phyloP scores from a whole-genome alignment of 139 green algal species.

The Pseudopediastrum boryanum region DNA sequence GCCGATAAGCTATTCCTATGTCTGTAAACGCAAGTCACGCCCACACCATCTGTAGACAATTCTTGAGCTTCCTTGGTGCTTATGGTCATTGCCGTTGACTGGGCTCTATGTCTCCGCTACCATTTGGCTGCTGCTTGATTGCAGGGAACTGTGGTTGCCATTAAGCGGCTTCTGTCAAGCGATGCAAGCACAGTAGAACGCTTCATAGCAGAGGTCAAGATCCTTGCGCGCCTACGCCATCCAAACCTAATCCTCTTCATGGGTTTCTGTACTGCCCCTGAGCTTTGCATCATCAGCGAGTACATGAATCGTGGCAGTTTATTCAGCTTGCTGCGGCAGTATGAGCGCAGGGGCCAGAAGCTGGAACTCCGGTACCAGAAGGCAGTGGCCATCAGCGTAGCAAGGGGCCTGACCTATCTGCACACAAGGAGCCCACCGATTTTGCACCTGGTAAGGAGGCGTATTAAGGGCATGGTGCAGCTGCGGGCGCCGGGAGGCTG shows the following conservation, averaged over 20 bases:
- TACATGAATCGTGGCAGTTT: slow-evolving; percentile 58
- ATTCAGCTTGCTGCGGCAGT: slow-evolving; percentile 53
- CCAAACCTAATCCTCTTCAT: slow-evolving; percentile 78
- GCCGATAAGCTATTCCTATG: too few relatives aligned
- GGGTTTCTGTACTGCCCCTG: slow-evolving; percentile 48
- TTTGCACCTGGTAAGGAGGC: slow-evolving; percentile 67
- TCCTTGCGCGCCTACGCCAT: slow-evolving; percentile 60
- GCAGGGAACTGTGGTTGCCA: slow-evolving; percentile 67
- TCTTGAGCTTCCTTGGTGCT: too few relatives aligned
- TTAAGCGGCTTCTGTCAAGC: slow-evolving; percentile 67
- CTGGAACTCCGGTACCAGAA: slow-evolving; percentile 46
- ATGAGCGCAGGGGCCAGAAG: not conserved
- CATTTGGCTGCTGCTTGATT: not conserved
- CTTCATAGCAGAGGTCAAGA: slow-evolving; percentile 55
- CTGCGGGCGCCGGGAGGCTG: too few relatives aligned
- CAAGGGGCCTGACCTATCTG: slow-evolving; percentile 80
- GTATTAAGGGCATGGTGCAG: too few relatives aligned
- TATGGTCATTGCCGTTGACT: too few relatives aligned
- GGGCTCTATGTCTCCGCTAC: too few relatives aligned
- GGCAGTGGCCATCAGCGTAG: slow-evolving; percentile 62
- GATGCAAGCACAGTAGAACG: slow-evolving; percentile 49
- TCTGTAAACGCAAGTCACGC: too few relatives aligned
- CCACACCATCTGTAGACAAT: too few relatives aligned
- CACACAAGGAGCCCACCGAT: slow-evolving; percentile 81
- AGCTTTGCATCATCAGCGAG: slow-evolving; percentile 17